These are phyloP conservation scores for Ophiostoma sp. DNA, from an alignment of 2,329 filamentous ascomycete species.

Conservation along the genomic window DNA sequence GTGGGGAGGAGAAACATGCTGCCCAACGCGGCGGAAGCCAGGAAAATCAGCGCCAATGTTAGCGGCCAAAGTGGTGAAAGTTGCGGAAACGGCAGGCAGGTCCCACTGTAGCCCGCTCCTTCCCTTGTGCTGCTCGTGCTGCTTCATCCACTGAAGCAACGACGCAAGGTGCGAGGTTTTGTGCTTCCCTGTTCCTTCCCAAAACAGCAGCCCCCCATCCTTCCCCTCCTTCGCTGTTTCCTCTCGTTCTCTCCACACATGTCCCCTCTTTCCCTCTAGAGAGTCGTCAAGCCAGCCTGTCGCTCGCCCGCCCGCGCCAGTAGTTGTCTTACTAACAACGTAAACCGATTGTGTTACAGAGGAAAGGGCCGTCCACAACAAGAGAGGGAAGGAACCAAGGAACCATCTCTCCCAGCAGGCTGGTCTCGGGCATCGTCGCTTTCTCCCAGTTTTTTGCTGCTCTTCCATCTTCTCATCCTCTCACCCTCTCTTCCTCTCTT, in stretches of 20 bases:
- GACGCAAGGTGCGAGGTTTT: background rate
- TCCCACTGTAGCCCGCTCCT: slow-evolving; percentile 15
- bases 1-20: slow-evolving; percentile 10
- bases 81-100: slow-evolving; percentile 8
- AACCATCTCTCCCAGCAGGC: background rate
- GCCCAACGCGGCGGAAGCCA: slow-evolving; percentile 16
- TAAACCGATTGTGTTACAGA: slow-evolving; percentile 14
- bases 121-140: background rate
- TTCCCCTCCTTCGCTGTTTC: slow-evolving; percentile 20
- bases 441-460: background rate
- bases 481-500: background rate
- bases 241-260: slow-evolving; percentile 14
- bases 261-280: slow-evolving; percentile 16
- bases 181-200: background rate
- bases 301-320: background rate
- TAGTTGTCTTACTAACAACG: background rate
- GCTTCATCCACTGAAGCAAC: background rate
- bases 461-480: background rate
- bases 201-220: slow-evolving; percentile 10
- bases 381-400: slow-evolving; percentile 12
- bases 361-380: slow-evolving; percentile 5
- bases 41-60: background rate
- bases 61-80: background rate
- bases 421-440: slow-evolving; percentile 11
- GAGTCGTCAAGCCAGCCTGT: background rate